phyloP scores from a whole-genome alignment of 371 early-diverging fungal genomes.

The Rhizopus delemar region DNA sequence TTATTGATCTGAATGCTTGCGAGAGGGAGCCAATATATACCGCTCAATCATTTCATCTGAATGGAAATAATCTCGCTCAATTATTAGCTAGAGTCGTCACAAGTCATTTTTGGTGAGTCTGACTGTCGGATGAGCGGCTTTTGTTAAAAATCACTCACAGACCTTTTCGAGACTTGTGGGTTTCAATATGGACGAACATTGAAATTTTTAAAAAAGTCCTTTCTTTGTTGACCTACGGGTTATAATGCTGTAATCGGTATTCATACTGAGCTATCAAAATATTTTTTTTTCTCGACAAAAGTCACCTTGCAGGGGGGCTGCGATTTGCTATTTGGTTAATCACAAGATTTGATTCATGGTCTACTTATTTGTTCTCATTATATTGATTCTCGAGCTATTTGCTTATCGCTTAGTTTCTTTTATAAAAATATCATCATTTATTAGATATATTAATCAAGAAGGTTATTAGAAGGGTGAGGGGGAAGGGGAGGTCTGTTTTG shows the following conservation, averaged over 20 bases:
- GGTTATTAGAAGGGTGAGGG: neutral
- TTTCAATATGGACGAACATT: neutral
- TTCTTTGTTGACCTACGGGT: too few species aligned
- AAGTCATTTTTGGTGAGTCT: constrained; percentile 7
- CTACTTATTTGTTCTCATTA: too few species aligned
- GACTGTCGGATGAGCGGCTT: neutral
- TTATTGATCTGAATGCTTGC: constrained; percentile 23
- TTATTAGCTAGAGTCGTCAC: constrained; percentile 30
- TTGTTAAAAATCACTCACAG: neutral
- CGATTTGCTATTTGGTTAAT: too few species aligned
- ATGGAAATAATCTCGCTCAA: constrained; percentile 16
- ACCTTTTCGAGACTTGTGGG: neutral
- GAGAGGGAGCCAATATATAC: constrained; percentile 37
- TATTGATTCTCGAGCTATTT: too few species aligned
- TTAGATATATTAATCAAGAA: constrained; percentile 3
- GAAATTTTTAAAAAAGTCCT: too few species aligned
- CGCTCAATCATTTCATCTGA: constrained; percentile 20
- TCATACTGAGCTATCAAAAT: too few species aligned
- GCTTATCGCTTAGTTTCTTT: too few species aligned
- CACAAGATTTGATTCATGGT: too few species aligned
- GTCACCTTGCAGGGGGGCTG: neutral
- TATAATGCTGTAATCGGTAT: too few species aligned
- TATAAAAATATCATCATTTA: neutral
- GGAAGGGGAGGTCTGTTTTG: constrained; percentile 4
- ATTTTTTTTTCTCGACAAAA: neutral